phyloP scores from a whole-genome alignment of 495 filamentous ascomycete genomes.

The Aspergillus diversus region DNA sequence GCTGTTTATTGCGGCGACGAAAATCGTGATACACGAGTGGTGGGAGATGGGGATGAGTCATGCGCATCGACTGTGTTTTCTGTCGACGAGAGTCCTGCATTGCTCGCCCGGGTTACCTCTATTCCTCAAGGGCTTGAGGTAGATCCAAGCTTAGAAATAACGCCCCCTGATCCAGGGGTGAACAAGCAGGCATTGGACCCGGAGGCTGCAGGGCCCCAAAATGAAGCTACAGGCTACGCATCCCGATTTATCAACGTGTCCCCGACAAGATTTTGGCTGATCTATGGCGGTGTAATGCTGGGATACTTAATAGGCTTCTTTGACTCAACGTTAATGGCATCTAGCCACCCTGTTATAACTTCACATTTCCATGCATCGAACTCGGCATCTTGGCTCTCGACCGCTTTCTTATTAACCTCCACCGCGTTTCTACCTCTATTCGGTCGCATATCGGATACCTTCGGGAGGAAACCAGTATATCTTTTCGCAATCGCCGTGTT shows the following conservation, averaged over 20 bases:
- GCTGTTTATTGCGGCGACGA: constrained; percentile 15
- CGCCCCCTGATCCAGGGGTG: constrained; percentile 23
- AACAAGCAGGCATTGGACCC: constrained; percentile 20
- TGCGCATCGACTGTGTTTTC: constrained; percentile 16
- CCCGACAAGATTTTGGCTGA: constrained; percentile 53
- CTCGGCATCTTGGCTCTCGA: constrained; percentile 79
- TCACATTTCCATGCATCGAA: constrained; percentile 77
- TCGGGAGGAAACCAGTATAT: constrained; percentile 73
- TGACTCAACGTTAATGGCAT: constrained; percentile 80
- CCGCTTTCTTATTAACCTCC: constrained; percentile 75
- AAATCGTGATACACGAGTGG: neutral
- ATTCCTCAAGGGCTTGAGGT: constrained; percentile 37
- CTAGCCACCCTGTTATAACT: constrained; percentile 79
- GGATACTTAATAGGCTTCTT: constrained; percentile 63
- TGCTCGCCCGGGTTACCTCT: constrained; percentile 35
- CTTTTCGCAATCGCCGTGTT: constrained; percentile 67
- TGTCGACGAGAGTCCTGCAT: constrained; percentile 28
- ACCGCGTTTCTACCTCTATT: constrained; percentile 76
- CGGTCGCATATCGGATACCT: constrained; percentile 70
- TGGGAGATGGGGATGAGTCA: constrained; percentile 27
- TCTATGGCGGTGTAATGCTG: constrained; percentile 52
- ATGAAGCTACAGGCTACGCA: constrained; percentile 32
- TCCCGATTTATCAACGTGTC: constrained; percentile 51
- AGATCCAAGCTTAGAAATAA: constrained; percentile 34
- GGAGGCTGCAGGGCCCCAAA: constrained; percentile 12